Evolutionary conservation across 73 alveolate species (phyloP).

Genomic region (Paramecium sexaurelia): DNA sequence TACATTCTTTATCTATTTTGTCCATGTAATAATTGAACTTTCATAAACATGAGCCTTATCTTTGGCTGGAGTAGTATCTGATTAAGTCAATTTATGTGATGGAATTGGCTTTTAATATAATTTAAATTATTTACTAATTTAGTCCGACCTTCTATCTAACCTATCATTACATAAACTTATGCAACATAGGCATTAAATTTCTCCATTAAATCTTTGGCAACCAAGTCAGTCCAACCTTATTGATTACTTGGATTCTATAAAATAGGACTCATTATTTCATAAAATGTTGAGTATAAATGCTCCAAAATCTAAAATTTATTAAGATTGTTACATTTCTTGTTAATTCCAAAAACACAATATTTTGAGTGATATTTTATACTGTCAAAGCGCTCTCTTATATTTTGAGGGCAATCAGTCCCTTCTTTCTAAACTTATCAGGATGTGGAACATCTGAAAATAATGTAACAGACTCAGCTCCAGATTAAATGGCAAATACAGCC

Average conservation of each 20-base stretch:
- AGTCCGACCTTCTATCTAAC: constrained; percentile 99
- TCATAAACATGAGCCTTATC: constrained; percentile 99
- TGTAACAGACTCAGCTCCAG: constrained; percentile 71
- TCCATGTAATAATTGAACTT: constrained; percentile 99
- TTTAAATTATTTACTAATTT: constrained; percentile 82
- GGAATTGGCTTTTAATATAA: constrained; percentile 80
- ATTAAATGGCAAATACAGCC: constrained; percentile 67
- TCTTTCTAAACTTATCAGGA: constrained; percentile 73
- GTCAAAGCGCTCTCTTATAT: constrained; percentile 60
- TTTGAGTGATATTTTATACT: constrained; percentile 67
- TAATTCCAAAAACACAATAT: constrained; percentile 74
- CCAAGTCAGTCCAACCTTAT: constrained; percentile 99
- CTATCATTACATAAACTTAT: constrained; percentile 98
- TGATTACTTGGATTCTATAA: constrained; percentile 95
- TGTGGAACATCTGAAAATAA: constrained; percentile 74
- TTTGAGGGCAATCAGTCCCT: constrained; percentile 75
- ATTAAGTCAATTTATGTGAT: constrained; percentile 91
- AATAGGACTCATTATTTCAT: constrained; percentile 84
- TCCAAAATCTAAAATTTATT: constrained; percentile 68
- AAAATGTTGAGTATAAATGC: constrained; percentile 76
- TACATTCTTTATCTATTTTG: constrained; percentile 98
- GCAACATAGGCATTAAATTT: constrained; percentile 99
- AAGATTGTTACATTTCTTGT: constrained; percentile 63
- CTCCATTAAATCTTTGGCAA: constrained; percentile 99
- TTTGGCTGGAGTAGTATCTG: constrained; percentile 95